Base-by-base conservation (phyloP, 2,329 filamentous ascomycete species). In the Ophiostoma pallidulum region DNA sequence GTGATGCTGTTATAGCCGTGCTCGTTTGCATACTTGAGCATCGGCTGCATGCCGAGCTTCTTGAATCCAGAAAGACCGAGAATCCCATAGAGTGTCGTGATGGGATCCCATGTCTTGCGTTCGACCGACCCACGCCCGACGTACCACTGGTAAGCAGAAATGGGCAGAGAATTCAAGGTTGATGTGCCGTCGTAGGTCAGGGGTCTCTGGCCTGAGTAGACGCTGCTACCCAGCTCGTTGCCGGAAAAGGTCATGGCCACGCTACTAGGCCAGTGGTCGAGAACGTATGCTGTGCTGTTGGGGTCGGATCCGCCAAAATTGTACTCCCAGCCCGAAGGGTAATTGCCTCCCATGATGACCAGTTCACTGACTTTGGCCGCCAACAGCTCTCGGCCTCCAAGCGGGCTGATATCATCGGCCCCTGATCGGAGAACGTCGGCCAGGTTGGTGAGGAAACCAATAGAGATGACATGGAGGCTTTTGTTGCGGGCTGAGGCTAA, bases 341-440 rank as follows among this genome's bases (percentile, higher is more conserved):
- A 76, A 10, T 50, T 58, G 13, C 73, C 73, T 16, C 73, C 73
- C 72, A 75, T 75, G 5, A 76, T 55, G 2, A 75, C 68, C 2
- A 76, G 61, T 55, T 76, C 66, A 1, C 58, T 56, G 3, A 76
- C 71, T 53, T 75, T 76, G 7, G 52, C 45, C 2, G 59, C 52
- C 19, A 75, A 52, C 2, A 76, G 65, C 12, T 63, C 63, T 2
- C 54, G 58, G 0, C 73, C 72, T 7, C 57, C 51, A 12, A 73
- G 60, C 8, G 57, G 36, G 0, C 68, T 69, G 50, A 64, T 58
- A 0, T 37, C 29, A 51, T 75, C 72, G 0, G 64, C 56, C 0
- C 62, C 60, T 8, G 71, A 72, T 50, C 68, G 64, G 13, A 76
- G 59, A 4, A 77, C 59, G 1, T 54, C 66, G 3, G 72, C 71